Evolutionary conservation across 768 basidiomycete genomes (phyloP), one percentile per base, ranked within the genome.

Genomic region (Rhodotorula babjevae): DNA sequence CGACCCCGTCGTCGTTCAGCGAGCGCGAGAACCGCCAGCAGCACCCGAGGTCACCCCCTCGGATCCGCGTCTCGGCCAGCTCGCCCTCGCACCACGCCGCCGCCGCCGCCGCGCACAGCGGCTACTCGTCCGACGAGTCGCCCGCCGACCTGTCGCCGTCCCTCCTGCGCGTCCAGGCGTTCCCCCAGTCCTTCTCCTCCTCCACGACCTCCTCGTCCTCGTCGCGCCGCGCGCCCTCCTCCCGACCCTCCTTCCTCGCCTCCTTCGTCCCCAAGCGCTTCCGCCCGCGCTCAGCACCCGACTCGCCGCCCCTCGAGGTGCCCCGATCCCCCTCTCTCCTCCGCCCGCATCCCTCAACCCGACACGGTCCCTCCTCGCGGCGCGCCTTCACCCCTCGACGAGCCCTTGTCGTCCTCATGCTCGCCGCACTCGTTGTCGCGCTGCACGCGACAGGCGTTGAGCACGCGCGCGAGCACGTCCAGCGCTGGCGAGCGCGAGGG

Each of bases 271-370:
- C 36, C 12, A 9, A 14, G 2, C 56, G 56, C 16, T 16, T 29
- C 36, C 59, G 25, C 59, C 42, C 36, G 25, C 31, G 42, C 25
- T 40, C 27, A 40, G 40, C n/a, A 25, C 40, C 27, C 42, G 36
- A 25, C 27, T 15, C 59, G 2, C 59, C 29, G 11, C 31, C 55
- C 2, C 52, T 68, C 49, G 55, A 31, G 19, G 64, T 60, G 40
- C 68, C 68, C 2, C 58, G n/a, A 19, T 64, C 62, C 0, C 68
- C 68, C 40, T 69, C 68, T 2, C 68, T 69, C 62, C 18, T 64
- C n/a, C 56, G 68, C 29, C 31, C 68, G 16, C 68, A 63, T n/a
- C 68, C 68, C 2, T n/a, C 68, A 19, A 50, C 47, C 6, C 52
- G 68, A 7, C 68, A 69, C 40, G 14, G 44, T 0, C 12, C 36